These are phyloP conservation scores for Gynochthodes officinalis DNA, from an alignment of 257 asterid species.

Conservation along the genomic window DNA sequence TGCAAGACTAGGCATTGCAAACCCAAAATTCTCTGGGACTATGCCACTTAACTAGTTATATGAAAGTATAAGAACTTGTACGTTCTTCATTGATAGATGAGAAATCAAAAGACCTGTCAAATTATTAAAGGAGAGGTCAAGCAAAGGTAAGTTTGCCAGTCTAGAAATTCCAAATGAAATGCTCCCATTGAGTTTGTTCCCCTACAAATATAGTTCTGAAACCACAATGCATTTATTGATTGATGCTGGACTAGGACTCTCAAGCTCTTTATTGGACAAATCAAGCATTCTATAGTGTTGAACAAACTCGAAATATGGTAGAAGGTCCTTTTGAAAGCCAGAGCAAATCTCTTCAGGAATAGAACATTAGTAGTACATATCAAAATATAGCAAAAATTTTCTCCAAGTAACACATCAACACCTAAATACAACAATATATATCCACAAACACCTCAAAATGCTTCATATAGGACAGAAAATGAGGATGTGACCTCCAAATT, in stretches of 20 bases:
- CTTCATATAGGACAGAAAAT: no score
- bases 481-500: no score
- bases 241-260: constrained; percentile 51
- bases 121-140: constrained; percentile 60
- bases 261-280: constrained; percentile 53
- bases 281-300: constrained; percentile 90
- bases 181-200: no score
- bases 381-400: no score
- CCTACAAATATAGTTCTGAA: constrained; percentile 41
- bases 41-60: constrained; percentile 51
- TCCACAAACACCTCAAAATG: no score
- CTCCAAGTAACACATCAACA: no score
- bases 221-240: constrained; percentile 49
- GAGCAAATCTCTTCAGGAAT: constrained; percentile 75
- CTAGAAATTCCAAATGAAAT: constrained; percentile 53
- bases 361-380: no score
- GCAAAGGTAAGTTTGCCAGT: constrained; percentile 40
- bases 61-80: constrained; percentile 75
- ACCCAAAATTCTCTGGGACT: no score
- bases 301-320: constrained; percentile 67
- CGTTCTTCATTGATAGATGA: constrained; percentile 34
- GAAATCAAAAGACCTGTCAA: constrained; percentile 44
- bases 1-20: no score
- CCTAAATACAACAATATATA: no score
- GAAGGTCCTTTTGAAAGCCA: constrained; percentile 58